A percentile compares a stretch with the other conserved stretches of the same genome.
Evolutionary conservation across 2,329 filamentous ascomycete genomes (phyloP).

Genomic region (Monosporascus sp.): DNA sequence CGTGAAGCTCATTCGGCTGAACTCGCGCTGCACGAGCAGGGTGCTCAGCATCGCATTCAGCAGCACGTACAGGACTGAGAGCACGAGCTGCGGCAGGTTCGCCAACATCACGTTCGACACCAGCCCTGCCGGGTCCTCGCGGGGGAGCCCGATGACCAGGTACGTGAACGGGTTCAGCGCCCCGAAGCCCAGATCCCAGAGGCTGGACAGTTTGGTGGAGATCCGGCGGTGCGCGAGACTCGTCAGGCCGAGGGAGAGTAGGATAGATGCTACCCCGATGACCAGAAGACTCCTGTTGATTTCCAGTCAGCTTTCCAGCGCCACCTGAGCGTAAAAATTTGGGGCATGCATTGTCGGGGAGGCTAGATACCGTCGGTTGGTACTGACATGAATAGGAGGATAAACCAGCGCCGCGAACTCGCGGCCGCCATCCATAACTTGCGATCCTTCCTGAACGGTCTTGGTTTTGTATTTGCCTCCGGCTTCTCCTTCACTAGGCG

Average conservation of each 20-base stretch:
- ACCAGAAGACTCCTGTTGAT: slow-evolving; percentile 8
- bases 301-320: background rate
- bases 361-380: background rate
- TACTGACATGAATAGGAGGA: slow-evolving; percentile 5
- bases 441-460: slow-evolving; percentile 1
- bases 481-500: slow-evolving; percentile 3
- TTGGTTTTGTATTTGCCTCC: background rate
- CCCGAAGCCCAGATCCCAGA: slow-evolving; percentile 27
- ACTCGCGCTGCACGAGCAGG: slow-evolving; percentile 43
- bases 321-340: background rate
- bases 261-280: slow-evolving; percentile 3
- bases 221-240: slow-evolving; percentile 12
- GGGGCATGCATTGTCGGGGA: background rate
- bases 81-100: slow-evolving; percentile 41
- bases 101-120: slow-evolving; percentile 33
- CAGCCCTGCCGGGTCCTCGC: slow-evolving; percentile 22
- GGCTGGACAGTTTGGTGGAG: slow-evolving; percentile 10
- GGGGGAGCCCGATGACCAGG: slow-evolving; percentile 18
- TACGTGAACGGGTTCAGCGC: slow-evolving; percentile 22
- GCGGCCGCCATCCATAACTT: slow-evolving; percentile 8
- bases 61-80: slow-evolving; percentile 40
- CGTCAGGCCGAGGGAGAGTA: slow-evolving; percentile 7
- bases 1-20: slow-evolving; percentile 29
- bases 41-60: slow-evolving; percentile 40
- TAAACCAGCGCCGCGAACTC: slow-evolving; percentile 6